Conservation (phyloP, 2,329 filamentous ascomycete genomes). For the Bertia moriformis region DNA sequence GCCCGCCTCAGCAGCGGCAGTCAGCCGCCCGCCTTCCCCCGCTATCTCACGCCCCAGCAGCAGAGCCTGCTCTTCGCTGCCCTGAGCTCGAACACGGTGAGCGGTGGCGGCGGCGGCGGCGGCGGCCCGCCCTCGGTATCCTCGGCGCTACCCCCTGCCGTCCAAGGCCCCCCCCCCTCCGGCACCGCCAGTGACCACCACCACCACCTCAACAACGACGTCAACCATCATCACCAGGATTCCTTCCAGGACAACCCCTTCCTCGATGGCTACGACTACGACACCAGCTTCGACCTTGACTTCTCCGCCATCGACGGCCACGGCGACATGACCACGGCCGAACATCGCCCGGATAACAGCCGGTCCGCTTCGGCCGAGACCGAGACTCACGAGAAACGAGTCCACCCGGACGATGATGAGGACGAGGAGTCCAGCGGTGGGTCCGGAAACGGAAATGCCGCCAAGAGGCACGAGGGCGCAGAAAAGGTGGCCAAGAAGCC, state of each 20-base stretch:
- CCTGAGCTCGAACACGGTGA: slow-evolving; percentile 53
- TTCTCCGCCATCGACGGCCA: slow-evolving; percentile 33
- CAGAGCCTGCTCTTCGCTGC: slow-evolving; percentile 64
- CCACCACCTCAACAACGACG: slow-evolving; percentile 26
- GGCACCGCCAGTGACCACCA: slow-evolving; percentile 31
- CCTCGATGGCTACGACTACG: slow-evolving; percentile 62
- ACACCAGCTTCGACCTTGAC: slow-evolving; percentile 62
- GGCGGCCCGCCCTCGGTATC: slow-evolving; percentile 3
- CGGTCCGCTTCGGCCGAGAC: slow-evolving; percentile 30
- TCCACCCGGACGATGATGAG: slow-evolving; percentile 56
- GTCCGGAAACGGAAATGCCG: slow-evolving; percentile 9
- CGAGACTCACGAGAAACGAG: slow-evolving; percentile 55
- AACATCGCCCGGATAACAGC: too few species aligned
- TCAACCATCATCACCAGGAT: slow-evolving; percentile 25
- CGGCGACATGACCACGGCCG: slow-evolving; percentile 59
- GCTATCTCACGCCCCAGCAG: slow-evolving; percentile 59
- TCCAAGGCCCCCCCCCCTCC: slow-evolving; percentile 26
- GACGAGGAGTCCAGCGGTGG: slow-evolving; percentile 46
- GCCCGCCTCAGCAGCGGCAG: too few species aligned
- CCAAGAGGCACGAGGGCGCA: slow-evolving; percentile 63
- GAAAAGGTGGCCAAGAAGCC: slow-evolving; percentile 90
- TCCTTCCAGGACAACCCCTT: slow-evolving; percentile 65
- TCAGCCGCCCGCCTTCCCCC: too few species aligned
- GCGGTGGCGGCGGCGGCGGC: slow-evolving; percentile 11
- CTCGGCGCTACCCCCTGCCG: slow-evolving; percentile 12